phyloP scores from a whole-genome alignment of 352 stramenopile genomes.

The Phytophthora sp. region DNA sequence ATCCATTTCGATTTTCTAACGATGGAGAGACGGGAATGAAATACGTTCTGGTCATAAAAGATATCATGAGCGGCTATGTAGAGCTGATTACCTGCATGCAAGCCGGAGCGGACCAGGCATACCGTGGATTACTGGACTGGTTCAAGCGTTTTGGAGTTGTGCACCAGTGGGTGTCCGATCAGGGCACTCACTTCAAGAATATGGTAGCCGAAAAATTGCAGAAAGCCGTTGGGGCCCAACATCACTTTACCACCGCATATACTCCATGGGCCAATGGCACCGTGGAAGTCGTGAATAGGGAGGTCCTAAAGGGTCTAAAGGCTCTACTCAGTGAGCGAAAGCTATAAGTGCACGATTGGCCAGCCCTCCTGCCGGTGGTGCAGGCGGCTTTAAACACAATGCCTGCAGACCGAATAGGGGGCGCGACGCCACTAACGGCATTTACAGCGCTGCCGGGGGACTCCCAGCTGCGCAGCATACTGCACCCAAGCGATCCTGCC shows the following conservation, averaged over 20 bases:
- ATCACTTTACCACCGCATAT: constrained; percentile 6
- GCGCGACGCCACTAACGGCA: constrained; percentile 7
- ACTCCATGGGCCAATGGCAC: constrained; percentile 29
- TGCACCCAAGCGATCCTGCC: background rate
- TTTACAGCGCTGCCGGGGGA: constrained; percentile 16
- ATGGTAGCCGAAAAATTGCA: background rate
- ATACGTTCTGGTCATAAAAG: background rate
- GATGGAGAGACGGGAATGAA: background rate
- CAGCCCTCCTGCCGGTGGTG: constrained; percentile 9
- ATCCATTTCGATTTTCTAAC: background rate
- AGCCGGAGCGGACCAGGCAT: background rate
- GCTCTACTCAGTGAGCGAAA: background rate
- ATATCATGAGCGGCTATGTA: background rate
- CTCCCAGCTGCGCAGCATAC: constrained; percentile 1
- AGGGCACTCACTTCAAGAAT: background rate
- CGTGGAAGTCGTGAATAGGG: constrained; percentile 39
- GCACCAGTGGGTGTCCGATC: background rate
- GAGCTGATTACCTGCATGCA: background rate
- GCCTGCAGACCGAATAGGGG: constrained; percentile 3
- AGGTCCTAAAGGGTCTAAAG: constrained; percentile 6
- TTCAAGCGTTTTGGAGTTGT: background rate
- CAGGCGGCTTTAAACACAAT: constrained; percentile 21
- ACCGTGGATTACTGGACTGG: background rate
- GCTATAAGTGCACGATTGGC: background rate
- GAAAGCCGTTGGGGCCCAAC: background rate